Percentiles rank a stretch among this genome's conserved stretches.
Conservation (phyloP, 441 rosid genomes). For the Raphanus hybrid region DNA sequence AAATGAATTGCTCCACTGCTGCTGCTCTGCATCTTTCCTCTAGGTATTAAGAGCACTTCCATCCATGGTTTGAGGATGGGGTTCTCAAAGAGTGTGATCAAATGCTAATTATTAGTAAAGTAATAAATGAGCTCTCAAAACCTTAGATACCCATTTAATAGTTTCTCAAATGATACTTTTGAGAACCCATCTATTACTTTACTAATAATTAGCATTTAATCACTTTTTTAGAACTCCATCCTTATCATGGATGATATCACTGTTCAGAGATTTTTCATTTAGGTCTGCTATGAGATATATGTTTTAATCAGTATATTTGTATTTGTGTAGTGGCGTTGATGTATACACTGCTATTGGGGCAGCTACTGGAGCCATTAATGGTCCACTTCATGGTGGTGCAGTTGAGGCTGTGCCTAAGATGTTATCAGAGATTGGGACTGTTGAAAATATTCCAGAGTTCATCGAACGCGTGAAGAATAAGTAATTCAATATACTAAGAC, state of each 20-base stretch:
- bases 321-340: conserved; percentile 82
- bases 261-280: conserved; percentile 12
- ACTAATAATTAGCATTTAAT: neutral
- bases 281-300: conserved; percentile 9
- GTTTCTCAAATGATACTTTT: neutral
- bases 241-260: conserved; percentile 29
- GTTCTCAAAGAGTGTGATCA: neutral
- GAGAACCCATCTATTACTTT: neutral
- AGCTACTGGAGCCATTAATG: conserved; percentile 76
- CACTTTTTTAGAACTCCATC: neutral
- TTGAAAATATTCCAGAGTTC: conserved; percentile 81
- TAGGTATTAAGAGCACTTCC: conserved; percentile 51
- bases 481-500: conserved; percentile 24
- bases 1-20: conserved; percentile 97
- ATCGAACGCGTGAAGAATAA: conserved; percentile 42
- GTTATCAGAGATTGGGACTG: conserved; percentile 83
- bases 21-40: conserved; percentile 99
- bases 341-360: conserved; percentile 59
- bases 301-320: neutral
- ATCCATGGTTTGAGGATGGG: neutral
- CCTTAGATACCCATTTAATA: neutral
- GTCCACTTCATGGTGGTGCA: conserved; percentile 88
- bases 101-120: neutral
- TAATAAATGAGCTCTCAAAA: neutral
- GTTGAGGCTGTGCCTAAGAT: conserved; percentile 59